Conservation (phyloP, 1,284 basidiomycete genomes). For the Ustilago loliicola region DNA sequence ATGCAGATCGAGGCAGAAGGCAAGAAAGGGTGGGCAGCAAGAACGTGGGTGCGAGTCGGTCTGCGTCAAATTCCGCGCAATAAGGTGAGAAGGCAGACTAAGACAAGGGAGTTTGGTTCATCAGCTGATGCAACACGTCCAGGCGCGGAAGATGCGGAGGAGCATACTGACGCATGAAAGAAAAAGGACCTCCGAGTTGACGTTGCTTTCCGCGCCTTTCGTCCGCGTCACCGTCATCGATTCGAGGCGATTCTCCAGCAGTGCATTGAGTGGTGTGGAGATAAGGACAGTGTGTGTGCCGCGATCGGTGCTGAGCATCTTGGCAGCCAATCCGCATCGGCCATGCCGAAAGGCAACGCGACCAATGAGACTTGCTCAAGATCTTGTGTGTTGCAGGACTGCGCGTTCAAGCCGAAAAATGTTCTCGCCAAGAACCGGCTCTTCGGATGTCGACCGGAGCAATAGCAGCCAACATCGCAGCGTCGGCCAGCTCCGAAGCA, state of each 20-base stretch:
- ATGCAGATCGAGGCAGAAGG: neutral
- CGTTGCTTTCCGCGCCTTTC: neutral
- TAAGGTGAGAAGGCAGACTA: neutral
- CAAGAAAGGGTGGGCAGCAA: neutral
- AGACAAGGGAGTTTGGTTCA: neutral
- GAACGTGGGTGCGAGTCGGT: neutral
- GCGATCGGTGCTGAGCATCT: no score
- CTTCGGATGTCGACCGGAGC: neutral
- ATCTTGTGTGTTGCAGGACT: neutral
- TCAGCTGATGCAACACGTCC: neutral
- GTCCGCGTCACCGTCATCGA: neutral
- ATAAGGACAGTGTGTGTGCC: no score
- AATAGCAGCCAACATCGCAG: neutral
- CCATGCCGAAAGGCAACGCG: no score
- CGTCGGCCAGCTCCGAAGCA: neutral
- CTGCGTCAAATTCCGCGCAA: slow-evolving; percentile 7
- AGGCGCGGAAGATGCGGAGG: neutral
- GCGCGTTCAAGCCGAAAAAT: neutral
- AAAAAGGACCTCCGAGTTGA: neutral
- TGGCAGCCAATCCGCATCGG: no score
- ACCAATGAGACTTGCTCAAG: no score
- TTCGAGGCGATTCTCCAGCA: neutral
- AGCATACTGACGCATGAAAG: neutral
- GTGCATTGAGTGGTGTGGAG: neutral
- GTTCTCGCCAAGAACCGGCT: neutral